These are phyloP conservation scores for Orbilia quercus DNA, from an alignment of 2,329 filamentous ascomycete species.

Conservation along the genomic window DNA sequence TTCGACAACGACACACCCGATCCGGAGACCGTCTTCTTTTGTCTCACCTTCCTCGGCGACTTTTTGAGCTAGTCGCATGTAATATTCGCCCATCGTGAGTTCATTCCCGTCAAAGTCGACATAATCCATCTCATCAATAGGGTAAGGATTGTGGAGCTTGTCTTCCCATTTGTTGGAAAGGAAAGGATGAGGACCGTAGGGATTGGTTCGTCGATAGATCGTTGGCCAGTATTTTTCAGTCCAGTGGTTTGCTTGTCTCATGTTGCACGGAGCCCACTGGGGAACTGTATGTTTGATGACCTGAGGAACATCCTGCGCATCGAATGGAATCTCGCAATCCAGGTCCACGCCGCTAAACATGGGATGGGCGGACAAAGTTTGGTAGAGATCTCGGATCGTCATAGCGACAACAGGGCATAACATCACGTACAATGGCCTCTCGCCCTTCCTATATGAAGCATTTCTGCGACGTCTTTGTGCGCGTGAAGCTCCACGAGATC, in stretches of 20 bases:
- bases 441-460: conserved; percentile 50
- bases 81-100: conserved; percentile 72
- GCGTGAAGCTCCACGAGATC: conserved; percentile 46
- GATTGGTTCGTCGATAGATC: conserved; percentile 87
- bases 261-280: conserved; percentile 77
- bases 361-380: conserved; percentile 61
- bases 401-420: conserved; percentile 68
- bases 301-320: conserved; percentile 66
- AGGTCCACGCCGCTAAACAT: conserved; percentile 64
- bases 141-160: conserved; percentile 33
- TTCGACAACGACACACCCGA: conserved; percentile 81
- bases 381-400: conserved; percentile 69
- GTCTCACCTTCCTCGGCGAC: conserved; percentile 72
- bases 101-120: conserved; percentile 74
- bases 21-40: conserved; percentile 73
- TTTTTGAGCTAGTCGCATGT: conserved; percentile 75
- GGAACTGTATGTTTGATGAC: conserved; percentile 76
- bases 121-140: conserved; percentile 42
- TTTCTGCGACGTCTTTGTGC: conserved; percentile 49
- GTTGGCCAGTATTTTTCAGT: conserved; percentile 83
- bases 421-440: conserved; percentile 66
- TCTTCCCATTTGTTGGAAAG: conserved; percentile 66
- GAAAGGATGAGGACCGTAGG: conserved; percentile 83
- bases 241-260: conserved; percentile 79
- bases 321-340: conserved; percentile 57